Conservation (phyloP, 164 flowering plant genomes). For the Stephania yunnanensis region DNA sequence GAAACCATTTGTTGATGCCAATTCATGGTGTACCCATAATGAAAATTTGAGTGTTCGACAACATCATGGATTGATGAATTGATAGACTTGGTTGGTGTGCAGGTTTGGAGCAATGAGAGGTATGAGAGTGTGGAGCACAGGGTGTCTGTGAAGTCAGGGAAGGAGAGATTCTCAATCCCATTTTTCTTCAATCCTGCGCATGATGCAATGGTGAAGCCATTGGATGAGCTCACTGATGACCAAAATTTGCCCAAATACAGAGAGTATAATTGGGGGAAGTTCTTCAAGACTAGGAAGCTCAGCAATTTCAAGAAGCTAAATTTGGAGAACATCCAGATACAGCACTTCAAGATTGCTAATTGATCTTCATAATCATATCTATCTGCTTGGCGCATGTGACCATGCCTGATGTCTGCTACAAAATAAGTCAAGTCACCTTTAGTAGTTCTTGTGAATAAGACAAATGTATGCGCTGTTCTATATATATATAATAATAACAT, state of each 20-base stretch:
- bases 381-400: not conserved
- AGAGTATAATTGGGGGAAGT: slow-evolving; percentile 40
- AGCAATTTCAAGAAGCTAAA: slow-evolving; percentile 43
- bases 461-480: too few relatives aligned
- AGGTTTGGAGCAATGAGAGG: slow-evolving; percentile 47
- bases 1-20: too few relatives aligned
- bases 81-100: not conserved
- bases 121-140: slow-evolving; percentile 70
- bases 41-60: not conserved
- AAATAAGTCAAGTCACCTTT: too few relatives aligned
- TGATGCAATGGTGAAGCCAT: slow-evolving; percentile 38
- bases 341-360: slow-evolving; percentile 29
- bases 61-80: too few relatives aligned
- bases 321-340: slow-evolving; percentile 38
- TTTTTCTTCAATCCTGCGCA: slow-evolving; percentile 50
- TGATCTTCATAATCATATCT: not conserved
- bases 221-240: slow-evolving; percentile 37
- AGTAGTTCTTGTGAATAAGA: too few relatives aligned
- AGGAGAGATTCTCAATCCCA: slow-evolving; percentile 60
- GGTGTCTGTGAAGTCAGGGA: slow-evolving; percentile 43
- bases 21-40: too few relatives aligned
- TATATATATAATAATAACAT: too few relatives aligned
- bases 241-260: slow-evolving; percentile 31
- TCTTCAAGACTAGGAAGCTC: slow-evolving; percentile 24
- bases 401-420: too few relatives aligned